These are phyloP conservation scores for Rhododendron molle DNA, from an alignment of 148 eudicot species.

Conservation along the genomic window DNA sequence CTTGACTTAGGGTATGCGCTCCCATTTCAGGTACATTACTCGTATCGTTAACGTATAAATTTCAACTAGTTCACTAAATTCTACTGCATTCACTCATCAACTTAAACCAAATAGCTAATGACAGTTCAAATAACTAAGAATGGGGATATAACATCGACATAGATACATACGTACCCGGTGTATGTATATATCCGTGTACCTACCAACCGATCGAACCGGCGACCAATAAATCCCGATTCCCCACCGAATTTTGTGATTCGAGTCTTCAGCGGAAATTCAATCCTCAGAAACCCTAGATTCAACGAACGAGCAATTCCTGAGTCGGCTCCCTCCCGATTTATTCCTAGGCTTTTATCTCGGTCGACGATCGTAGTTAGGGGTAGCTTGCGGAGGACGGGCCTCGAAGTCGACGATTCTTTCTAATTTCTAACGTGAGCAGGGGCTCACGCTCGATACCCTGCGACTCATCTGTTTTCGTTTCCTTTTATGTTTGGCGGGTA, in stretches of 20 bases:
- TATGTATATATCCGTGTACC: background rate
- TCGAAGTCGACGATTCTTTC: background rate
- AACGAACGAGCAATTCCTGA: background rate
- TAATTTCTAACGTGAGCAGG: background rate
- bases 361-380: background rate
- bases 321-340: background rate
- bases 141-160: background rate
- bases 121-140: background rate
- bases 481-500: background rate
- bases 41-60: background rate
- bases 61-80: background rate
- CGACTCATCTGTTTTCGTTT: background rate
- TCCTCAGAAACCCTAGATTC: slow-evolving; percentile 8
- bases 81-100: background rate
- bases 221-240: background rate
- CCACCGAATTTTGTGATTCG: background rate
- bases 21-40: background rate
- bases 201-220: background rate
- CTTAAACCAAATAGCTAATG: background rate
- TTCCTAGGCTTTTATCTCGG: background rate
- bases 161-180: background rate
- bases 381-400: background rate
- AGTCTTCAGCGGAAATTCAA: background rate
- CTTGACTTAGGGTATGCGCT: no score
- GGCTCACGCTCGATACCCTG: background rate